Evolutionary conservation across 2,329 filamentous ascomycete species (phyloP), one percentile per base, ranked within the genome.

Genomic region (Eurotiales sp.): DNA sequence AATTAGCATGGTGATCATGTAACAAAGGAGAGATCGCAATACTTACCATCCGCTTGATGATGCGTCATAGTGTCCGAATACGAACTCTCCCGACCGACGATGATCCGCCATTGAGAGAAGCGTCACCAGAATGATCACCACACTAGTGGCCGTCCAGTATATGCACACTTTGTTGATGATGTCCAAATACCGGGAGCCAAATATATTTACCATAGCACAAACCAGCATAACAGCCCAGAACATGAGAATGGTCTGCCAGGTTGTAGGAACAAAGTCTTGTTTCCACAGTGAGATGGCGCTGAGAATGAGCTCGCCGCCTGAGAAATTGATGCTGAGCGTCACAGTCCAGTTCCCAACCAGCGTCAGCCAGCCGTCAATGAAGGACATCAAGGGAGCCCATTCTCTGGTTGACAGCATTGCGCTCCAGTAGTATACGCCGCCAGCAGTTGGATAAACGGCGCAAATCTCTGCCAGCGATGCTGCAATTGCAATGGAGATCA

Each of bases 331-430:
- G 34, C 76, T 79, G 15, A 82, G 68, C 0, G 79, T 82, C 23
- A 82, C 78, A 0, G 85, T 88, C 85, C 85, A 88, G 64, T 88
- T 88, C 0, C 86, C 86, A 2, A 88, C 84, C 0, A 88, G 73
- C 0, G 84, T 87, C 50, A 87, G 64, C 85, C 86, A 88, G 12
- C 85, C 85, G 4, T 84, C 85, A 23, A 87, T 80, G 75, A 84
- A 88, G 8, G 78, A 82, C 43, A 85, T 81, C 48, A 87, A 76
- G 2, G 84, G 84, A 4, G 84, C 83, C 72, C 80, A 88, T 63
- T 83, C 73, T 34, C 75, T 77, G 0, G 83, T 85, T 1, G 79
- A 77, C 19, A 88, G 74, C 80, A 88, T 84, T 2, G 84, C 84
- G 50, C 79, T 84, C 79, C 80, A 82, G 71, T 88, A 88, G 66